phyloP scores from a whole-genome alignment of 768 basidiomycete genomes.

The Leccinum rimulosum region DNA sequence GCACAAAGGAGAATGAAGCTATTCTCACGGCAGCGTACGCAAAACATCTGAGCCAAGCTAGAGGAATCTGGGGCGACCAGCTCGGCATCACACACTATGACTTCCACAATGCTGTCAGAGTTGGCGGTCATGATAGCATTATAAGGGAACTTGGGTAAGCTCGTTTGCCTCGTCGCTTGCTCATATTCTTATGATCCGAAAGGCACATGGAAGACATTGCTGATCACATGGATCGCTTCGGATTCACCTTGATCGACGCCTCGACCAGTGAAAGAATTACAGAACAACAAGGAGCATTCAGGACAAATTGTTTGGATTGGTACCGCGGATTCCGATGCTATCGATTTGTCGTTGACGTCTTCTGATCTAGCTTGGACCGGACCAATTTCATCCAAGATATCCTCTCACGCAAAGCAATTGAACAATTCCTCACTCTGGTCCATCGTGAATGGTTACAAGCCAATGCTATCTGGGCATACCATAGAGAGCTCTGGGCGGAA shows the following conservation, averaged over 20 bases:
- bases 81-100: constrained; percentile 88
- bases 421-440: constrained; percentile 78
- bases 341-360: constrained; percentile 2
- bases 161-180: background rate
- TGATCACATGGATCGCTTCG: constrained; percentile 72
- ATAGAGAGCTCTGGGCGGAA: constrained; percentile 96
- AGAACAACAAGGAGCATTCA: constrained; percentile 88
- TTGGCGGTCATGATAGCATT: constrained; percentile 86
- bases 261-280: constrained; percentile 68
- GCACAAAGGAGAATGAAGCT: constrained; percentile 89
- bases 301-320: constrained; percentile 97
- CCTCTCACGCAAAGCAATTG: constrained; percentile 75
- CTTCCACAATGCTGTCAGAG: constrained; percentile 81
- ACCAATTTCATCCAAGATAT: constrained; percentile 98
- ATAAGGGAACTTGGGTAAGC: constrained; percentile 65
- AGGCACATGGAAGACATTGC: constrained; percentile 61
- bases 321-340: constrained; percentile 27
- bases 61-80: constrained; percentile 58
- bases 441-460: constrained; percentile 74
- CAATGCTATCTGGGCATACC: constrained; percentile 73
- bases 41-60: constrained; percentile 71
- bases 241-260: constrained; percentile 80
- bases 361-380: constrained; percentile 72
- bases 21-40: constrained; percentile 80
- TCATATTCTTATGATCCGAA: constrained; percentile 11